phyloP scores from a whole-genome alignment of 306 rosid species.

The Quercus bicolor region DNA sequence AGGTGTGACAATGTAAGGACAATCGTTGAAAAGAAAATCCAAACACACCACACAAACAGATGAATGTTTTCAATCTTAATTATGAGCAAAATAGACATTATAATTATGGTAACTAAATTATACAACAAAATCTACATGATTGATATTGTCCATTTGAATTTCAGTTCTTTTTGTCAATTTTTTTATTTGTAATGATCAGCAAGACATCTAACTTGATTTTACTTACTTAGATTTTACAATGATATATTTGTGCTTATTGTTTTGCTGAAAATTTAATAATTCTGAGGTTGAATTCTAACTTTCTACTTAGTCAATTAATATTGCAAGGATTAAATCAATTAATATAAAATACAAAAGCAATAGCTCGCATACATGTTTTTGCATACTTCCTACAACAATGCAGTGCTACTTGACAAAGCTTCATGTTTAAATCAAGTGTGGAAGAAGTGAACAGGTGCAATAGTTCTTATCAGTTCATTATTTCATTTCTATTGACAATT shows the following conservation, averaged over 20 bases:
- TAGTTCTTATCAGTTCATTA: slow-evolving; percentile 12
- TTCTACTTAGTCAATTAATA: not conserved
- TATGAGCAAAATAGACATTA: not conserved
- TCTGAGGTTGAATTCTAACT: not conserved
- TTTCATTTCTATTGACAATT: slow-evolving; percentile 11
- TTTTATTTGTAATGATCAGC: not conserved
- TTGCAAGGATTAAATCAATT: not conserved
- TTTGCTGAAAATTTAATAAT: not conserved
- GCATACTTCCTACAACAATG: not conserved
- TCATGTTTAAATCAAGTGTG: not conserved
- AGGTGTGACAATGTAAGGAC: not conserved
- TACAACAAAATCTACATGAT: not conserved
- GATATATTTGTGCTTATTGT: not conserved
- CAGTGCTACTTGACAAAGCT: not conserved
- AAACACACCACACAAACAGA: not conserved
- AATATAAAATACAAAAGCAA: not conserved
- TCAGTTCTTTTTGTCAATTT: not conserved
- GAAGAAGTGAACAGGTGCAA: not conserved
- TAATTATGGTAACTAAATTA: not conserved
- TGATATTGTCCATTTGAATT: not conserved
- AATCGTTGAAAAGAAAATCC: not conserved
- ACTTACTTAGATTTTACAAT: not conserved
- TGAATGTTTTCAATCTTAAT: not conserved
- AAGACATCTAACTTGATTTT: not conserved
- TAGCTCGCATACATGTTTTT: not conserved